These are phyloP conservation scores for Monilinia vaccinii-corymbosi DNA, from an alignment of 2,329 filamentous ascomycete genomes.

Conservation along the genomic window DNA sequence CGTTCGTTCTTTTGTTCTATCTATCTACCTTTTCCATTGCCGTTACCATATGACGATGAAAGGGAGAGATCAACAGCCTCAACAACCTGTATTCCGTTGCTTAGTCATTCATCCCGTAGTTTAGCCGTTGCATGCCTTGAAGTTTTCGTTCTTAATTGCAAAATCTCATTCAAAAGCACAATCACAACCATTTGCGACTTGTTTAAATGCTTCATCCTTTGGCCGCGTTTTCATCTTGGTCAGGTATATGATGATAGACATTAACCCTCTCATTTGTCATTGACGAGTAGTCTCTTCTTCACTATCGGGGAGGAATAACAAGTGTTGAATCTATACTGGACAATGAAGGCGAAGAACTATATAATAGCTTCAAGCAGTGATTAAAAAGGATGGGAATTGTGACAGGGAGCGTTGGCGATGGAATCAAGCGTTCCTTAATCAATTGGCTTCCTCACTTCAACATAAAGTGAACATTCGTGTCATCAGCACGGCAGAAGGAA, in stretches of 20 bases:
- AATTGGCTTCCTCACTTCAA: too few species aligned
- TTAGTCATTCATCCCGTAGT: neutral
- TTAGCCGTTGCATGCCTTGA: neutral
- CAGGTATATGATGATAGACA: neutral
- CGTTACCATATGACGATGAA: neutral
- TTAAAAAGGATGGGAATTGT: too few species aligned
- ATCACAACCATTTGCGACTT: neutral
- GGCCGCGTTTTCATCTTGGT: neutral
- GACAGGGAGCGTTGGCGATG: too few species aligned
- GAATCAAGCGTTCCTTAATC: too few species aligned
- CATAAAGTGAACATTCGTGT: too few species aligned
- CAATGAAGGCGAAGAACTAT: too few species aligned
- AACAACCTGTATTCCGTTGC: neutral
- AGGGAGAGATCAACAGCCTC: neutral
- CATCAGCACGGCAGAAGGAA: too few species aligned
- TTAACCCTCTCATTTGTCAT: neutral
- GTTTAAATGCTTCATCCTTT: neutral
- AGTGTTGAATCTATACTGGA: too few species aligned
- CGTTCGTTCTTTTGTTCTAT: too few species aligned
- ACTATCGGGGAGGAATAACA: neutral
- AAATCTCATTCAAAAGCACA: too few species aligned
- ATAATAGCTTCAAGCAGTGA: too few species aligned
- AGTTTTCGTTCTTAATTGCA: neutral
- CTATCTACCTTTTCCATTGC: neutral
- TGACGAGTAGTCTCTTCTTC: neutral